Base-by-base conservation (phyloP, 1,284 basidiomycete genomes). In the Apiotrichum siamense region DNA sequence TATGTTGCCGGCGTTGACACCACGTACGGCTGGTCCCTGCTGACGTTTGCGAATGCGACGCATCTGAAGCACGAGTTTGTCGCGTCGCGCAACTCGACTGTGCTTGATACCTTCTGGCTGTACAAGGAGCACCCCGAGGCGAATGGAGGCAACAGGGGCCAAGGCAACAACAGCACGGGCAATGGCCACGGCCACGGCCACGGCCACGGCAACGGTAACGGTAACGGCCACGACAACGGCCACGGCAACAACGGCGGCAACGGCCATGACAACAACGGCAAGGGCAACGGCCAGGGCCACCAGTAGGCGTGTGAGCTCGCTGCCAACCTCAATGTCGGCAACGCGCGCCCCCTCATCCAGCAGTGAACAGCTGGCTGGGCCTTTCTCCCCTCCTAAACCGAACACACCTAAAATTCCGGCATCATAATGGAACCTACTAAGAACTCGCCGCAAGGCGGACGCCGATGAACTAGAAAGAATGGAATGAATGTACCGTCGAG, bases 11-110 rank as follows among this genome's bases (percentile, higher is more conserved):
- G 62, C 26, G 58, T 65, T 45, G 65, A 61, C 18, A 50, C 39
- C 12, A 47, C 60, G 15, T 72, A 66, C 50, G 65, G 65, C 27
- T 72, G 65, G 60, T 61, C 59, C 11, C 52, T 58, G 3, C 44
- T 74, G 31, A 67, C 63, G 4, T 69, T 74, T 43, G 55, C 59
- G 29, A 72, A 71, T 52, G 39, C 51, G 47, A 71, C 67, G 32
- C 60, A 67, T 27, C 26, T 64, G 33, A 39, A 39, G 35, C 62
- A 64, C 36, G 54, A 64, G 38, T 64, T 62, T 32, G 45, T 64
- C 27, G 60, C 60, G 7, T 31, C 50, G 13, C 47, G 44, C 33
- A 61, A 64, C 60, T 57, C 57, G 26, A 27, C 49, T 20, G 52
- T 63, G 29, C 23, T 63, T 18, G 59, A 63, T 37, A 53, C 48